These are phyloP conservation scores for Schizochytrium sp. DNA, from an alignment of 108 stramenopile species.

Conservation along the genomic window DNA sequence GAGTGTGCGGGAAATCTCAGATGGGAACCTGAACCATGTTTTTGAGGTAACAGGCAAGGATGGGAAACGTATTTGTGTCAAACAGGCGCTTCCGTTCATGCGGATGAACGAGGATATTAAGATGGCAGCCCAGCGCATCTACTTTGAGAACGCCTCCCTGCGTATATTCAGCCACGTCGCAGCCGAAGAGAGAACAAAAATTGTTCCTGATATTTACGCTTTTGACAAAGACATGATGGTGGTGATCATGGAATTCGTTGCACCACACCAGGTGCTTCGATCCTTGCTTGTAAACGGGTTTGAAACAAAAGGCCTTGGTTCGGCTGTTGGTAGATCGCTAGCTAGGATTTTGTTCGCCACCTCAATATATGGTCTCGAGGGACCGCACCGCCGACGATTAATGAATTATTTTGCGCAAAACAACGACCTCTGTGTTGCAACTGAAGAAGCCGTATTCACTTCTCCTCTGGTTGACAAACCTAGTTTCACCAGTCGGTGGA, in stretches of 20 bases:
- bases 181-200: not conserved
- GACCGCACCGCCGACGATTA: not conserved
- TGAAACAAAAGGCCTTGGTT: not conserved
- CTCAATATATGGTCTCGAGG: not conserved
- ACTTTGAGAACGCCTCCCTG: constrained; percentile 20
- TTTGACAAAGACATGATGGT: not conserved
- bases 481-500: constrained; percentile 14
- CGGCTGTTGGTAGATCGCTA: not conserved
- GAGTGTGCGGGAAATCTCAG: constrained; percentile 7
- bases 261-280: not conserved
- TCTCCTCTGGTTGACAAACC: not conserved
- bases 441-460: constrained; percentile 13
- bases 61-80: not conserved
- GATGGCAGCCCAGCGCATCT: constrained; percentile 7
- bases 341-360: not conserved
- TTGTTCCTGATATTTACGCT: not conserved
- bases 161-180: not conserved
- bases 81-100: constrained; percentile 41
- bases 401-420: constrained; percentile 12
- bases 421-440: not conserved
- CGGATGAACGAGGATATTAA: not conserved
- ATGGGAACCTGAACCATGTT: not conserved
- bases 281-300: not conserved
- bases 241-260: not conserved
- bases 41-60: not conserved